Conservation (phyloP, 2,329 filamentous ascomycete genomes). For the Phoma sp. region DNA sequence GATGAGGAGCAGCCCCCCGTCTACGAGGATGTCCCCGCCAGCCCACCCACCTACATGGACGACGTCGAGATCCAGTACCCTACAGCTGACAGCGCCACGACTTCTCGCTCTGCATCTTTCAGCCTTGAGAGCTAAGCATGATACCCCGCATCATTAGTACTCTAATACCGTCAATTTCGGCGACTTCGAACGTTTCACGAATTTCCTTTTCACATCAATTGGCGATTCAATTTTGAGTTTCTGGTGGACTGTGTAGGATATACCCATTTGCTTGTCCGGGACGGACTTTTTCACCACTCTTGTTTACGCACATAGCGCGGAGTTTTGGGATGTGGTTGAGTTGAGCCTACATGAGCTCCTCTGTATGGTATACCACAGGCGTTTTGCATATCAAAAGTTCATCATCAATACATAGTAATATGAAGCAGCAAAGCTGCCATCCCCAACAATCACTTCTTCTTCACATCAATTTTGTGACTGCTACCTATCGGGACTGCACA, state of each 20-base stretch:
- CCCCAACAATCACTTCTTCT: not conserved
- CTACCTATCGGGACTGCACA: no score
- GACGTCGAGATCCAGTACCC: constrained; percentile 37
- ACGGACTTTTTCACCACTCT: constrained; percentile 1
- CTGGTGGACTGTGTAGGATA: constrained; percentile 36
- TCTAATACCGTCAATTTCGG: constrained; percentile 6
- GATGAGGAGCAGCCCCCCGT: constrained; percentile 94
- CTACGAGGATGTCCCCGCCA: constrained; percentile 90
- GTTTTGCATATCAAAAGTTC: constrained; percentile 15
- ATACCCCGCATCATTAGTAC: constrained; percentile 8
- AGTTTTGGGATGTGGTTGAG: constrained; percentile 18
- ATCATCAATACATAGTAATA: constrained; percentile 4
- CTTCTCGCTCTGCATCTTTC: constrained; percentile 35
- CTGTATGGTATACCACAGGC: constrained; percentile 20
- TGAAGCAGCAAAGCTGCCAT: constrained; percentile 3
- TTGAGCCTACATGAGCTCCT: constrained; percentile 21
- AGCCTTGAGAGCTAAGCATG: constrained; percentile 25
- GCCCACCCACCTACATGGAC: constrained; percentile 69
- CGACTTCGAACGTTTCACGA: constrained; percentile 23
- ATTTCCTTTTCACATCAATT: constrained; percentile 29
- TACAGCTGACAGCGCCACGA: constrained; percentile 48
- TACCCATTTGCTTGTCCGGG: constrained; percentile 27
- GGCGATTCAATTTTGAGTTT: constrained; percentile 25
- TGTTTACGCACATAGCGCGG: constrained; percentile 11
- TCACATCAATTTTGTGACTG: not conserved